Base-by-base conservation (phyloP, 1,139 yeast species). In the Yamadazyma oceani region DNA sequence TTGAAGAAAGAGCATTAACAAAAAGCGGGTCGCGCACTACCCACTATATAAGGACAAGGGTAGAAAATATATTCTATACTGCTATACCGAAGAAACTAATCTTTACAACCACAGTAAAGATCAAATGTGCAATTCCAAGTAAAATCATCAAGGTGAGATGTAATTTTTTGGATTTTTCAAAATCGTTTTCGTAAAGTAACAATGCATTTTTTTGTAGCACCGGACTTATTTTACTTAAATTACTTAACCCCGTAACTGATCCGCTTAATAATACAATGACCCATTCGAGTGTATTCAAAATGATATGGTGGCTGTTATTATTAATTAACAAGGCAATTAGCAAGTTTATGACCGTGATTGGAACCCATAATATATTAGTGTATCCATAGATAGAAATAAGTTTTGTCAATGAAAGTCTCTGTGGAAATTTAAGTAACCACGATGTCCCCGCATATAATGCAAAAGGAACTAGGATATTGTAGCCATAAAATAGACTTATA, bases 341-440 rank as follows among this genome's bases (percentile, higher is more conserved):
- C 13, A 76, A 57, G 43, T 75, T 78, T 26, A 83, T 58, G 4
- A 82, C 54, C 1, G 92, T 83, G 24, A 85, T 83, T 2, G 94
- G 94, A 19, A 82, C 66, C 95, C 95, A 87, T 39, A 82, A 73
- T 7, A 83, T 66, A 53, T 84, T 84, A 25, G 95, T 75, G 58
- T 87, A 87, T 4, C 95, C 94, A 58, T 83, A 87, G 32, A 86
- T 73, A 7, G 89, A 79, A 11, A 80, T 53, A 23, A 75, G 39
- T 43, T 64, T 66, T 2, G 75, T 60, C 37, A 73, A 52, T 8
- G 75, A 64, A 17, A 70, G 55, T 30, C 64, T 54, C 25, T 62
- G 58, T 2, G 70, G 66, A 38, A 74, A 68, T 41, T 73, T 72
- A 59, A 71, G 57, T 38, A 62, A 40, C 63, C 68, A 53, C 31